Evolutionary conservation across 2,329 filamentous ascomycete genomes (phyloP).

Genomic region (Aspergillus fructus): DNA sequence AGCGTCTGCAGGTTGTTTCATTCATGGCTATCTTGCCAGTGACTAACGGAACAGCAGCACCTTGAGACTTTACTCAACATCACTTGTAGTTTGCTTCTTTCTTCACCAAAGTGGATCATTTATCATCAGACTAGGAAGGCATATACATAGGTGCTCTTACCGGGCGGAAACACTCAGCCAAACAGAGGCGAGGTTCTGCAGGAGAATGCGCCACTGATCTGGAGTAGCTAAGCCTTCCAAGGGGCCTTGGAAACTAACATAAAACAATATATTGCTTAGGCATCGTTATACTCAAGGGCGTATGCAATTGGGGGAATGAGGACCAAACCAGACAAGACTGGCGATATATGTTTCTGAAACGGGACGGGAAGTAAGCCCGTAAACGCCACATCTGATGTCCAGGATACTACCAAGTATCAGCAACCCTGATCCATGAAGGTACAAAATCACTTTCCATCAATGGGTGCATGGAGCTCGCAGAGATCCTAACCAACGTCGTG

Average conservation of each 20-base stretch:
- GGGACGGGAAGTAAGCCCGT: not conserved
- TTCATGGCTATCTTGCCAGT: not conserved
- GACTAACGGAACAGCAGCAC: not conserved
- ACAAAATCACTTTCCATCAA: not conserved
- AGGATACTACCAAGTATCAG: not conserved
- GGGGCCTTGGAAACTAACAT: not conserved
- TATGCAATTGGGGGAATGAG: not conserved
- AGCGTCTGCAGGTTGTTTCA: not conserved
- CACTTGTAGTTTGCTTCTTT: not conserved
- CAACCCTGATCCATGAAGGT: not conserved
- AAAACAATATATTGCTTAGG: not conserved
- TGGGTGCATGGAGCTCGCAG: not conserved
- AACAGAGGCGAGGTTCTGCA: not conserved
- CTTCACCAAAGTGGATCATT: not conserved
- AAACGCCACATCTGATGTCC: not conserved
- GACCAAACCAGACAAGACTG: not conserved
- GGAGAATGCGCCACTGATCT: not conserved
- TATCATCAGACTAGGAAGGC: not conserved
- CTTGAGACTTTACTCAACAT: no score
- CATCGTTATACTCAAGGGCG: not conserved
- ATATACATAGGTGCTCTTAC: not conserved
- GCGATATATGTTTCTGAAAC: not conserved
- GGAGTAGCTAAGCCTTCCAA: not conserved
- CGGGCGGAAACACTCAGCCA: not conserved
- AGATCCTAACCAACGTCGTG: not conserved